Evolutionary conservation across 1,284 basidiomycete species (phyloP), one percentile per base, ranked within the genome.

Genomic region (Irpex sp.): DNA sequence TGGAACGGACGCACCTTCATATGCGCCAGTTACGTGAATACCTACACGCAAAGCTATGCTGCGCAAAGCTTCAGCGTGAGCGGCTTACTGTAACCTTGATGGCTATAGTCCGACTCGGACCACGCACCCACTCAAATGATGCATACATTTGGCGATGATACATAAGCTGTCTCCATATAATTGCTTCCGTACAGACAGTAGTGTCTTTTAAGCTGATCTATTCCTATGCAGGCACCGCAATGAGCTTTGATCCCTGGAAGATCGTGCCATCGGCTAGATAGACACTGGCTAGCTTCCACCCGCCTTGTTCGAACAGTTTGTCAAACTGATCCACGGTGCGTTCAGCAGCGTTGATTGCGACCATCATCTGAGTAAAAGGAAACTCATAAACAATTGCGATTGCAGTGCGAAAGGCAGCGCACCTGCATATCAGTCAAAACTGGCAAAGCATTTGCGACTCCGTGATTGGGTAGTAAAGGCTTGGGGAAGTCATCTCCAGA

Each of bases 261-360:
- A 56, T 26, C n/a, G 13, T 15, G 8, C 54, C 54, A 56, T 21
- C 54, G 6, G 54, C 54, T 9, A 56, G 34, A 26, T 56, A 9
- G 19, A 56, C 54, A 13, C 54, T 19, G 11, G 54, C 5, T 34
- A 67, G 59, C 60, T 64, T 67, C 66, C 66, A 67, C 1, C 66
- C 66, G 13, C 59, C 54, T 26, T 37, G 15, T 31, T 58, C 55
- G 37, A 67, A 62, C 17, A 65, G 47, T 37, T 52, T 34, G 36
- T 59, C 40, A 48, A 65, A 63, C 17, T 67, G 62, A 6, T 60
- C 60, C n/a, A 67, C 36, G 11, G 64, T 67, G 31, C 66, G 62
- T 56, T 64, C 64, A 17, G 58, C 58, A 17, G 57, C 51, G 37
- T 65, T 67, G 5, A 49, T 6, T 19, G 40, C 34, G 6, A 8